Base-by-base conservation (phyloP, 2,329 filamentous ascomycete species). In the Alternaria ventricosa region DNA sequence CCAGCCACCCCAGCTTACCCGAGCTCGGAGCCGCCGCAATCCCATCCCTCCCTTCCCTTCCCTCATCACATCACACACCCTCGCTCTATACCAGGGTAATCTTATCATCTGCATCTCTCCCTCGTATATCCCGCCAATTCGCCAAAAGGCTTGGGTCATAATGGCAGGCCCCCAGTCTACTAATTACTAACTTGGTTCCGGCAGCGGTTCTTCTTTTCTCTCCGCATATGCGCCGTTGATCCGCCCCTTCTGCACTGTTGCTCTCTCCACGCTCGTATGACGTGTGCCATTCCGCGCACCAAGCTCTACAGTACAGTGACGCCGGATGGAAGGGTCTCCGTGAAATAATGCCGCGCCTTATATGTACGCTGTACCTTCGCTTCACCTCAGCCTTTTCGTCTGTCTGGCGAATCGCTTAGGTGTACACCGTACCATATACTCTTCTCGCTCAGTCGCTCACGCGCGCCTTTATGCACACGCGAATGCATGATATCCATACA, bases 31-130 rank as follows among this genome's bases (percentile, higher is more conserved):
- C 49, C 49, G 44, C 15, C 41, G 47, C 58, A 57, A 33, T 53
- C 36, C 45, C 51, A 41, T 41, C 36, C 36, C 36, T 41, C 28
- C 36, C n/a, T 44, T 36, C 23, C 43, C 61, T 47, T 20, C 30
- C 41, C 18, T 23, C 46, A 50, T 50, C 46, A 43, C 57, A 51
- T 53, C 49, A 33, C 46, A 3, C 15, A 44, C 33, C 47, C 30
- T 59, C 43, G 43, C 30, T 25, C 25, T 54, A 65, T 65, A 65
- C 44, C 47, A 27, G 55, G 45, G 23, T 54, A 55, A 49, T 60
- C 56, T 63, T 63, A 65, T 63, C 56, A 41, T 55, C 56, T 53
- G 51, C 53, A 22, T 53, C n/a, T 49, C 56, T 55, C 18, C 36
- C 36, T 41, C 36, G 36, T 41, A 41, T 41, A 41, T 18, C 36